These are phyloP conservation scores for Yamadazyma blattariae DNA, from an alignment of 1,139 yeast species.

Conservation along the genomic window DNA sequence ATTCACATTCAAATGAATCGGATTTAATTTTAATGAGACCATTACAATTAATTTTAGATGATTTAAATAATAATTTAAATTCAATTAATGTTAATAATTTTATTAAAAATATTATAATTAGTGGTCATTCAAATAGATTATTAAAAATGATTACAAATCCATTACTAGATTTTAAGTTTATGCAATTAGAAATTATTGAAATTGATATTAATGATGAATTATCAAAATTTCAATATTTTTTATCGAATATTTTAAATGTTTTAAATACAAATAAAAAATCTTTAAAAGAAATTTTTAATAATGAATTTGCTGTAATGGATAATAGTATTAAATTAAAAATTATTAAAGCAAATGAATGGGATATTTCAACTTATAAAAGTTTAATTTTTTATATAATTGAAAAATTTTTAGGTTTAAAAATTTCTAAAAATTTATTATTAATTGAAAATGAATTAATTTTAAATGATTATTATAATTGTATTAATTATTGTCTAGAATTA, in stretches of 20 bases:
- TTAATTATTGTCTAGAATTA: conserved; percentile 36
- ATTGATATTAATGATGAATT: conserved; percentile 48
- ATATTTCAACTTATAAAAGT: conserved; percentile 61
- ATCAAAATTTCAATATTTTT: conserved; percentile 55
- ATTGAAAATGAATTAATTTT: conserved; percentile 16
- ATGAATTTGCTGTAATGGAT: conserved; percentile 57
- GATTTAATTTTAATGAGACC: conserved; percentile 57
- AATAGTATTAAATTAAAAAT: conserved; percentile 36
- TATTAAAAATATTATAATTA: conserved; percentile 47
- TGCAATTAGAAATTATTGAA: conserved; percentile 16
- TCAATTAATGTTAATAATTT: conserved; percentile 53
- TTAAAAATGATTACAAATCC: conserved; percentile 56
- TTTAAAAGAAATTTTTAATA: conserved; percentile 45
- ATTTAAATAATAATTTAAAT: conserved; percentile 35
- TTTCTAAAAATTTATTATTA: conserved; percentile 24
- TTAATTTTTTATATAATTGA: conserved; percentile 47
- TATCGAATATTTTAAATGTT: conserved; percentile 50
- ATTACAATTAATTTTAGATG: conserved; percentile 67
- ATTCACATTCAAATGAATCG: conserved; percentile 45
- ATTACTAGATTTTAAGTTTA: conserved; percentile 38
- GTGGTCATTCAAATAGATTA: conserved; percentile 59
- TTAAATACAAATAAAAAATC: conserved; percentile 41
- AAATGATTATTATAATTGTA: conserved; percentile 25
- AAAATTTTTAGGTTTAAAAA: conserved; percentile 34
- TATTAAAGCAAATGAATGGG: conserved; percentile 43